Conservation (phyloP, 257 asterid species). For the Cynanchum wilfordii region DNA sequence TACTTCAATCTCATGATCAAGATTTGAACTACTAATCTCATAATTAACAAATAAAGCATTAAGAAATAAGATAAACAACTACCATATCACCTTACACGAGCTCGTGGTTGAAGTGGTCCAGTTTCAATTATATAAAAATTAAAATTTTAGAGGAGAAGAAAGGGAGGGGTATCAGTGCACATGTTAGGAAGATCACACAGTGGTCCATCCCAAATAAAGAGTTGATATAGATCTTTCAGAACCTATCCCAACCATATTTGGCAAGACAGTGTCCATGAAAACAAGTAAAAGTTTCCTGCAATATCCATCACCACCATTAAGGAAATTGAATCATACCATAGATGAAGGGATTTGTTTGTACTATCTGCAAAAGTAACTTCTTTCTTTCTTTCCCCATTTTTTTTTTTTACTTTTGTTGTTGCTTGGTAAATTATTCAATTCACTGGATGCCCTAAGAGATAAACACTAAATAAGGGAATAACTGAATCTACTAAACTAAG, state of each 20-base stretch:
- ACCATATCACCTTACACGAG: too few relatives aligned
- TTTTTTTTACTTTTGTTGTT: too few relatives aligned
- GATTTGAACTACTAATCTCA: too few relatives aligned
- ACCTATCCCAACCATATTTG: slow-evolving; percentile 5
- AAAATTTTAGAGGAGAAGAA: too few relatives aligned
- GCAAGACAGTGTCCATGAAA: not conserved
- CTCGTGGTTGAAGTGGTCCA: slow-evolving; percentile 3
- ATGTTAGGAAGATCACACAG: not conserved
- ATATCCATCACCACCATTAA: not conserved
- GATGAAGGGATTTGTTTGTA: not conserved
- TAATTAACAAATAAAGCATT: too few relatives aligned
- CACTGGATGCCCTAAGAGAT: not conserved
- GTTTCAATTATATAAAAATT: not conserved
- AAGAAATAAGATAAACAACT: too few relatives aligned
- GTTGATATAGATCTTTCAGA: slow-evolving; percentile 1
- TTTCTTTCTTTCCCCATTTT: too few relatives aligned
- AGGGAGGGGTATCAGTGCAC: slow-evolving; percentile 2
- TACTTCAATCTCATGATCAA: too few relatives aligned
- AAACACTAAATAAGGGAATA: not conserved
- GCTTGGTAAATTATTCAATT: not conserved
- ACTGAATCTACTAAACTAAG: too few relatives aligned
- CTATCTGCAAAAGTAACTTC: not conserved
- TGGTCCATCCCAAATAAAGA: slow-evolving; percentile 13
- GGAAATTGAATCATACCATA: not conserved
- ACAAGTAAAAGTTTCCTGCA: not conserved